Base-by-base conservation (phyloP, 768 basidiomycete genomes). In the Lactarius sanguifluus region DNA sequence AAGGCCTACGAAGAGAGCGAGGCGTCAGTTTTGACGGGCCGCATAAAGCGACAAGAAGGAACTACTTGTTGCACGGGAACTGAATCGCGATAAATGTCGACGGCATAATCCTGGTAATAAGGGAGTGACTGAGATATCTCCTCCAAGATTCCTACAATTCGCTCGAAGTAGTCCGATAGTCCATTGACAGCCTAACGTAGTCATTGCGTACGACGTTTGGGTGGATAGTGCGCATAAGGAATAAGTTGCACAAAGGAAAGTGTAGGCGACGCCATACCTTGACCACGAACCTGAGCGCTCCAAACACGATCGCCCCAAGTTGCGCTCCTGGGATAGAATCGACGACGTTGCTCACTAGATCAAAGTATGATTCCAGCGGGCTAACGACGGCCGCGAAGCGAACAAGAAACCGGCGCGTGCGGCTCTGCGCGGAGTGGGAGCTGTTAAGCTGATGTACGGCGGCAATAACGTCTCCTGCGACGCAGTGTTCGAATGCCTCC, bases 41-140 rank as follows among this genome's bases (percentile, higher is more conserved):
- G 3, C 12, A 36, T 3, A 18, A 47, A 36, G 34, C 3, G 30
- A 30, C 18, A 2, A 9, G 30, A n/a, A 47, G 16, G 20, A 5
- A 13, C 9, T 40, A 64, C 63, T 47, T 64, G 55, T 7, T 45
- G 55, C 13, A 64, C 63, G 34, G 43, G 55, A 40, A 8, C 13
- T 18, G 57, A 64, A 25, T 50, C 32, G 13, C 55, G 45, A 57
- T 57, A 64, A 20, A 57, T 40, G 30, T 62, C 63, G 2, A 47
- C 57, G 16, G 63, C 63, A 58, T 59, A 59, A 16, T 59, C 64
- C 20, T 59, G 56, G 64, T 64, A 64, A 28, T 23, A 40, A 30
- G 64, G 47, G 15, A 64, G 45, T n/a, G 56, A 45, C 34, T 52
- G 56, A 3, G 57, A n/a, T 34, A 64, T 52, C 64, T 64, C 57